Evolutionary conservation across 108 stramenopile species (phyloP).

Genomic region (Bacterosira constricta): DNA sequence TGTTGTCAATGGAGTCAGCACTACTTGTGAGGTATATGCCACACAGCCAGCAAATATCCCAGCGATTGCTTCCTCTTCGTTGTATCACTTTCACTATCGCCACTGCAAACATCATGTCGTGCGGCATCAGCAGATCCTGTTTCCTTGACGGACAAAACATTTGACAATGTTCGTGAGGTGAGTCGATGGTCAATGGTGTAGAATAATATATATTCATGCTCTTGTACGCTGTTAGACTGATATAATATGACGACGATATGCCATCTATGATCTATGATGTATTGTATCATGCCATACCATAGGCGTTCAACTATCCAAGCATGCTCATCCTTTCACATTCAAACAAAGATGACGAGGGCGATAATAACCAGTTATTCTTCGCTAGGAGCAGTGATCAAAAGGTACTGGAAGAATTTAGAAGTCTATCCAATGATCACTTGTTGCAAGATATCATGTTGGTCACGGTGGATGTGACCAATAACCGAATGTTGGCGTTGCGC

Average conservation of each 20-base stretch:
- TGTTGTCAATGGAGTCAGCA: too few species aligned
- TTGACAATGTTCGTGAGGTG: constrained; percentile 5
- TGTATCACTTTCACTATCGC: too few species aligned
- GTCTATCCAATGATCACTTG: constrained; percentile 3
- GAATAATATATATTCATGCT: too few species aligned
- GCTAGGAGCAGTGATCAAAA: neutral
- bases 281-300: too few species aligned
- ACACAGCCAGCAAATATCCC: too few species aligned
- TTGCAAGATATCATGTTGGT: constrained; percentile 6
- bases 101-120: too few species aligned
- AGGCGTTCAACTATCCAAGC: neutral
- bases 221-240: too few species aligned
- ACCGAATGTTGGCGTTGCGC: constrained; percentile 6
- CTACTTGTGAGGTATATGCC: too few species aligned
- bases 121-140: neutral
- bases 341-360: neutral
- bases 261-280: neutral
- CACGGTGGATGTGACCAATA: neutral
- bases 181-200: neutral
- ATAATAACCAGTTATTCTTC: neutral
- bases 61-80: too few species aligned
- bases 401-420: neutral
- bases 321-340: constrained; percentile 11
- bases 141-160: constrained; percentile 6
- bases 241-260: too few species aligned